Evolutionary conservation across 2,329 filamentous ascomycete species (phyloP).

Genomic region (Bipolaris victoriae): DNA sequence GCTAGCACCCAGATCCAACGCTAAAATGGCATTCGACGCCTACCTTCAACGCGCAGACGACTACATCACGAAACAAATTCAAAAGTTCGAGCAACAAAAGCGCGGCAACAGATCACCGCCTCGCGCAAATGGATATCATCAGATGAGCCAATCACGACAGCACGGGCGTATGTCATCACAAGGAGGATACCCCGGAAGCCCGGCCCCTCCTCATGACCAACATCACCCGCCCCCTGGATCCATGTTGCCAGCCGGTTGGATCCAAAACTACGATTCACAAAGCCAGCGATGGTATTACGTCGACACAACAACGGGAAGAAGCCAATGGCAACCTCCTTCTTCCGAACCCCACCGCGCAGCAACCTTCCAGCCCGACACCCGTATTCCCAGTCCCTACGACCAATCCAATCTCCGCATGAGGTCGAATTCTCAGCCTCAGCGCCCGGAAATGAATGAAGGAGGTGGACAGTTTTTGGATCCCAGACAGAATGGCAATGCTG

Average conservation of each 20-base stretch:
- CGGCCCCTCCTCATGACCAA: conserved; percentile 10
- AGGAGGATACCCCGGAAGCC: conserved; percentile 7
- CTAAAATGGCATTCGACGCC: conserved; percentile 20
- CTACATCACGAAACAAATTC: conserved; percentile 25
- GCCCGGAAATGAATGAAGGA: background rate
- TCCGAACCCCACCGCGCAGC: conserved; percentile 4
- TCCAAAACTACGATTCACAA: conserved; percentile 65
- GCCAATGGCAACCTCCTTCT: conserved; percentile 63
- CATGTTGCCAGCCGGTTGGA: conserved; percentile 61
- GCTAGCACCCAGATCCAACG: background rate
- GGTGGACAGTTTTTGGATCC: conserved; percentile 10
- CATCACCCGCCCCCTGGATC: conserved; percentile 23
- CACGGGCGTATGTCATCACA: conserved; percentile 9
- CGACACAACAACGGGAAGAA: conserved; percentile 63
- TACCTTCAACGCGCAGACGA: conserved; percentile 25
- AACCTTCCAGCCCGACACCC: conserved; percentile 8
- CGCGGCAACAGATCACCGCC: conserved; percentile 11
- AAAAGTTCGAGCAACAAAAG: conserved; percentile 27
- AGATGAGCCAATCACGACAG: conserved; percentile 4
- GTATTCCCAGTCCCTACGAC: conserved; percentile 5
- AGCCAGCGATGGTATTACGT: conserved; percentile 69
- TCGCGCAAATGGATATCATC: conserved; percentile 14
- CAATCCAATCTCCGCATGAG: conserved; percentile 2
- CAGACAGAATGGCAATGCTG: background rate
- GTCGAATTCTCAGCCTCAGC: conserved; percentile 13